Base-by-base conservation (phyloP, 2,329 filamentous ascomycete species). In the Cladorrhinum sp. region DNA sequence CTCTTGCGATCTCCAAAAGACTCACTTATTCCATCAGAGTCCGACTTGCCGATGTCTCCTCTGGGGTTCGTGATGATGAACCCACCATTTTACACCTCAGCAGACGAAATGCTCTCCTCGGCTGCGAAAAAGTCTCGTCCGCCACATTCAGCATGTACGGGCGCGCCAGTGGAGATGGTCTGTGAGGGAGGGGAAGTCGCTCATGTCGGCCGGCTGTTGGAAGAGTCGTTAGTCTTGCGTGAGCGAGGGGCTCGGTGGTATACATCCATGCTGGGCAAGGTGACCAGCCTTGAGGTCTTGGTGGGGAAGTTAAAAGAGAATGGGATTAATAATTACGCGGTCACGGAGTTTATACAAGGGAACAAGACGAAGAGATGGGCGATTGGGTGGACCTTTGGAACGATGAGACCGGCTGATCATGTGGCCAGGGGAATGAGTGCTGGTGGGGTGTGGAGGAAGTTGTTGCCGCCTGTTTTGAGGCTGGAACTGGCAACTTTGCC, bases 21-120 rank as follows among this genome's bases (percentile, higher is more conserved):
- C 36, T 67, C 77, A 0, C 76, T 97, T 1, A 80, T 98, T 5
- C 87, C 89, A 0, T 70, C 92, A 41, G 79, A 79, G 0, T 70
- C 87, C 1, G 74, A 72, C 22, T 71, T 83, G 3, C 71, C 76
- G 7, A 70, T 41, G 29, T 20, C 2, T 10, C 38, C 64, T 2
- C 79, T 96, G 49, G 88, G 93, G 71, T 97, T 98, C 72, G 86
- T 85, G 61, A 96, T 98, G 86, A 93, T 89, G 65, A 99, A 99
- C 67, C 95, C 95, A 0, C 95, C 95, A 0, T 99, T 99, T 76
- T 98, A 97, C 77, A 74, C 80, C n/a, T 92, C 90, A 0, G 76
- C 82, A 2, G 75, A 81, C 4, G 92, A 96, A 55, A 84, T 97
- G 74, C 66, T 81, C 2, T 75, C 78, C 3, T 88, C 88, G 1